Percentiles rank a stretch among this genome's conserved stretches.
Evolutionary conservation across 1,284 basidiomycete species (phyloP).

Genomic region (Sporisorium scitamineum): DNA sequence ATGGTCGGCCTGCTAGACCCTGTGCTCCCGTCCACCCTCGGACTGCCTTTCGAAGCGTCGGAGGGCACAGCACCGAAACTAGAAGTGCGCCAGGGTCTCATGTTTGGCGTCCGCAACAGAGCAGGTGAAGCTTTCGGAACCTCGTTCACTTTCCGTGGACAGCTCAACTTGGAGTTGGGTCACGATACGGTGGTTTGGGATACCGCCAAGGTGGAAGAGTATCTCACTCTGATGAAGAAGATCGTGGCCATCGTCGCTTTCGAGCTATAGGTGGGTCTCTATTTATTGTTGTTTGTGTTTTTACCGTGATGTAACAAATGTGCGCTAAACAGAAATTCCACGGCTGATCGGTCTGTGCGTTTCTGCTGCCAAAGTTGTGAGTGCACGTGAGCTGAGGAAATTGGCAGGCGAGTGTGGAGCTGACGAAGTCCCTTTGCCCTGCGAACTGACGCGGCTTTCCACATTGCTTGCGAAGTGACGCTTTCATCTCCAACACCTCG

Average conservation of each 20-base stretch:
- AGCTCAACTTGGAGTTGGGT: conserved; percentile 42
- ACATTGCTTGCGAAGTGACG: conserved; percentile 6
- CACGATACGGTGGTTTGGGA: conserved; percentile 46
- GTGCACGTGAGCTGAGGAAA: conserved; percentile 30
- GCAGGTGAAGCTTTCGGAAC: conserved; percentile 50
- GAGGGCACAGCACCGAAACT: neutral
- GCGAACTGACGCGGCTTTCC: conserved; percentile 24
- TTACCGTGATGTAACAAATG: conserved; percentile 17
- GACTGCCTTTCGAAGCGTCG: conserved; percentile 5
- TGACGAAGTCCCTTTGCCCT: conserved; percentile 32
- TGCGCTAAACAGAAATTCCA: neutral
- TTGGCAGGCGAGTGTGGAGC: conserved; percentile 36
- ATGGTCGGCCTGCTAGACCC: conserved; percentile 46
- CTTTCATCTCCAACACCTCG: conserved; percentile 27
- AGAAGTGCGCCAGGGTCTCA: conserved; percentile 23
- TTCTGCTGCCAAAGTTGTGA: neutral
- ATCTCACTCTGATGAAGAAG: conserved; percentile 33
- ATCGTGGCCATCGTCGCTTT: conserved; percentile 35
- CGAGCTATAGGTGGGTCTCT: conserved; percentile 4
- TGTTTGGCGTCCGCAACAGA: conserved; percentile 43
- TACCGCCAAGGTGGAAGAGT: conserved; percentile 33
- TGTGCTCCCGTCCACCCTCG: conserved; percentile 17
- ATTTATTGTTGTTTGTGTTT: neutral
- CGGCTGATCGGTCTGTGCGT: conserved; percentile 54
- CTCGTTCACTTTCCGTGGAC: conserved; percentile 43